Conservation (phyloP, 345 rosid genomes). For the Turnera subulata region DNA sequence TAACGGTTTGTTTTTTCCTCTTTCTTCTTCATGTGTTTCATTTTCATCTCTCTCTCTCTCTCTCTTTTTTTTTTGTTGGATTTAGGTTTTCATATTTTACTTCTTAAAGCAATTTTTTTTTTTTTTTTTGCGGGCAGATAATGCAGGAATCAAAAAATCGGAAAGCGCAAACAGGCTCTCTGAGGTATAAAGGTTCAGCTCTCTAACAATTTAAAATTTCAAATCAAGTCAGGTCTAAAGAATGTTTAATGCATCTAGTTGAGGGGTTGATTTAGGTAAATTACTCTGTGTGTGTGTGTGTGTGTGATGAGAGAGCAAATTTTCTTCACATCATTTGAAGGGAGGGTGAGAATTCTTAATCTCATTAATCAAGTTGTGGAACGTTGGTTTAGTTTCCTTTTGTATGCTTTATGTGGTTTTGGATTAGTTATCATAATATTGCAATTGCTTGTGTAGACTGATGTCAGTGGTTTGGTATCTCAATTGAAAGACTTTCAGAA, state of each 20-base stretch:
- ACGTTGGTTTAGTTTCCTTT: too few relatives aligned
- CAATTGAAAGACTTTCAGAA: slow-evolving; percentile 74
- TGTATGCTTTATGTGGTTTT: neutral
- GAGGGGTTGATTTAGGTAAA: too few relatives aligned
- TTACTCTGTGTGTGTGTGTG: too few relatives aligned
- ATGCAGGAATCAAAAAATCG: slow-evolving; percentile 59
- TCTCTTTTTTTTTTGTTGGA: neutral
- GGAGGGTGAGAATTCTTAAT: too few relatives aligned
- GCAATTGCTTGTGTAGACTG: slow-evolving; percentile 45
- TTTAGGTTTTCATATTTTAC: neutral
- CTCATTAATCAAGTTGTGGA: too few relatives aligned
- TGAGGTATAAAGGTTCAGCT: slow-evolving; percentile 43
- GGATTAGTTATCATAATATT: slow-evolving; percentile 6
- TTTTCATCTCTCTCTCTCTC: neutral
- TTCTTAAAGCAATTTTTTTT: slow-evolving; percentile 1
- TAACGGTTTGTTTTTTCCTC: slow-evolving; percentile 38
- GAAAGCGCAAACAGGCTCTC: slow-evolving; percentile 77
- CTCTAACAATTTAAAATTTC: neutral
- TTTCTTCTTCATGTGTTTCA: neutral
- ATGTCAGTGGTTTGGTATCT: slow-evolving; percentile 79
- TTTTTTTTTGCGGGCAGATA: slow-evolving; percentile 45
- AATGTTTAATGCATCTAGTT: too few relatives aligned
- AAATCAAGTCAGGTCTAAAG: too few relatives aligned
- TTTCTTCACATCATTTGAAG: too few relatives aligned
- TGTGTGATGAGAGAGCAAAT: too few relatives aligned